phyloP scores from a whole-genome alignment of 345 rosid genomes.

The Aquilaria sinensis region DNA sequence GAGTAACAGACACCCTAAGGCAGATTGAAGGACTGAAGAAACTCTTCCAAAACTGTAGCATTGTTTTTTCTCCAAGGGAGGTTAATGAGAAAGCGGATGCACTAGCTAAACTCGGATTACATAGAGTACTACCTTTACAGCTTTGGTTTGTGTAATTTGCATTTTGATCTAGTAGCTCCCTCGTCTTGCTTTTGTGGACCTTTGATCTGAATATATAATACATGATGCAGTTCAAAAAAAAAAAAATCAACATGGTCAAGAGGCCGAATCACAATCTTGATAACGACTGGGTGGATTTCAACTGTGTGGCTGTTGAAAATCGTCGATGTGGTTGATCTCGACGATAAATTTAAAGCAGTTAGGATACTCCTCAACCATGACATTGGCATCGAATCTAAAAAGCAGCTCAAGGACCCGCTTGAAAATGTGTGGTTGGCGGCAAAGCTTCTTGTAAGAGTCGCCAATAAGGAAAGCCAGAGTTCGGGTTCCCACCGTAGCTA shows the following conservation, averaged over 20 bases:
- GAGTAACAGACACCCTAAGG: too few species aligned
- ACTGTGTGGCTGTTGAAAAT: slow-evolving; percentile 69
- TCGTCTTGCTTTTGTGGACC: too few species aligned
- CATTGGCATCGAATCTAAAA: slow-evolving; percentile 83
- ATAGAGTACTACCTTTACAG: too few species aligned
- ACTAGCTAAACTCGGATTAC: too few species aligned
- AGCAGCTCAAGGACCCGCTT: slow-evolving; percentile 90
- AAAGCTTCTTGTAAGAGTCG: slow-evolving; percentile 69
- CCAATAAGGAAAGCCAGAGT: slow-evolving; percentile 11
- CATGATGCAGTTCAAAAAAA: too few species aligned
- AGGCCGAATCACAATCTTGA: slow-evolving; percentile 77
- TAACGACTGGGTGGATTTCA: slow-evolving; percentile 86
- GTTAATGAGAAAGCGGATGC: too few species aligned
- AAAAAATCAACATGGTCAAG: slow-evolving; percentile 53
- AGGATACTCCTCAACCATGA: slow-evolving; percentile 62
- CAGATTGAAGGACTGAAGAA: too few species aligned
- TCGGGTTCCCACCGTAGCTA: slow-evolving; percentile 23
- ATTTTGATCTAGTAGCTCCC: too few species aligned
- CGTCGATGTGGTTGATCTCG: slow-evolving; percentile 60
- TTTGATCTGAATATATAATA: too few species aligned
- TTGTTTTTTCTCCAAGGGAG: too few species aligned
- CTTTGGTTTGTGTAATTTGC: too few species aligned
- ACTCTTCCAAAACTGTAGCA: too few species aligned
- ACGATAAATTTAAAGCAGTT: slow-evolving; percentile 83
- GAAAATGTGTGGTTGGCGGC: slow-evolving; percentile 91